These are phyloP conservation scores for Naganishia kalamii DNA, from an alignment of 768 basidiomycete genomes.

Conservation along the genomic window DNA sequence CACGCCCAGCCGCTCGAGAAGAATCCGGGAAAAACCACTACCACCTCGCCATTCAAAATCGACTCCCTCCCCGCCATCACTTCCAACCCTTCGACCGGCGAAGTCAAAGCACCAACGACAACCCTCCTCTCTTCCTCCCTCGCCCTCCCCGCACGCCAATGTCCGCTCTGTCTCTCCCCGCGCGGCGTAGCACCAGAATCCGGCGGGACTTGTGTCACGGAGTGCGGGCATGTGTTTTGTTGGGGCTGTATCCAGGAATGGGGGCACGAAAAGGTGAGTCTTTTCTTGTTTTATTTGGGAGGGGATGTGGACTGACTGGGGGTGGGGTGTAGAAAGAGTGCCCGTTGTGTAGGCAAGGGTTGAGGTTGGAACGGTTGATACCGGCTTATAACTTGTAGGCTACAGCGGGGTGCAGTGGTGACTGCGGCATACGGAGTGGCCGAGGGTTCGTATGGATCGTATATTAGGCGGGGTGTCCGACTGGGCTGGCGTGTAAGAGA, in stretches of 20 bases:
- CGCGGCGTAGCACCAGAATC: conserved; percentile 39
- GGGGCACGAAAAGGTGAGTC: conserved; percentile 44
- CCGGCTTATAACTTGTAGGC: conserved; percentile 40
- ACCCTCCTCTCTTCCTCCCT: conserved; percentile 32
- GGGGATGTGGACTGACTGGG: not conserved
- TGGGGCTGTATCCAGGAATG: conserved; percentile 44
- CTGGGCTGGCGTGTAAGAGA: not conserved
- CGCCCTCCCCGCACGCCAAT: conserved; percentile 33
- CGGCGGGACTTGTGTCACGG: conserved; percentile 44
- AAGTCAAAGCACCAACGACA: conserved; percentile 25
- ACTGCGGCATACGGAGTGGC: not conserved
- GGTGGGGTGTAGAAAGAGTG: conserved; percentile 39
- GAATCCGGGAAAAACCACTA: not conserved
- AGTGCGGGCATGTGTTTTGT: conserved; percentile 48
- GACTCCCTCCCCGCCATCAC: conserved; percentile 28
- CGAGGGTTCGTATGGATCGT: too few relatives aligned
- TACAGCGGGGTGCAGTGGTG: not conserved
- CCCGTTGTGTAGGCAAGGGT: conserved; percentile 43
- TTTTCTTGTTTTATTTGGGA: not conserved
- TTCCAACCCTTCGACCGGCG: conserved; percentile 20
- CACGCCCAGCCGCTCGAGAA: not conserved
- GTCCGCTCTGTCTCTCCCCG: conserved; percentile 42
- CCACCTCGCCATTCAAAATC: conserved; percentile 23
- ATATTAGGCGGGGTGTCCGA: too few relatives aligned
- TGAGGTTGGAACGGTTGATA: conserved; percentile 43